phyloP scores from a whole-genome alignment of 495 filamentous ascomycete species.

The Annulohypoxylon stygium region DNA sequence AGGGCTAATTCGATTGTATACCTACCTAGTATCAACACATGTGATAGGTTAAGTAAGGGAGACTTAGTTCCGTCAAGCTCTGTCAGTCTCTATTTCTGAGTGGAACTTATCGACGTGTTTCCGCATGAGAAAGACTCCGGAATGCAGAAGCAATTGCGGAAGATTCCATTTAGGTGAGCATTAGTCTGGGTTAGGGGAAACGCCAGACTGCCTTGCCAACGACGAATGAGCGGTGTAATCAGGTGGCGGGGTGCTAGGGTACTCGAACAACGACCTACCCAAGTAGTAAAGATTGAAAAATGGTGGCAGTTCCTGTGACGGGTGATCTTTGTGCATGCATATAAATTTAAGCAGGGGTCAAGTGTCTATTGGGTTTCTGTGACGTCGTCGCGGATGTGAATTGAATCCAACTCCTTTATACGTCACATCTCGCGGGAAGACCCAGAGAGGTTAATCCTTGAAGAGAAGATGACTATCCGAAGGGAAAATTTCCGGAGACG shows the following conservation, averaged over 20 bases:
- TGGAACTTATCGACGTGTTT: not conserved
- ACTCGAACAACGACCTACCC: not conserved
- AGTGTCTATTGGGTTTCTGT: constrained; percentile 24
- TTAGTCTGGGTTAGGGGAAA: constrained; percentile 16
- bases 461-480: not conserved
- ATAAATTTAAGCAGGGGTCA: not conserved
- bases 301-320: constrained; percentile 17
- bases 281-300: not conserved
- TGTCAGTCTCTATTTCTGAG: not conserved
- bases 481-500: not conserved
- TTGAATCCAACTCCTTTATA: constrained; percentile 1
- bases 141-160: not conserved
- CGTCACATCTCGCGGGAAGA: not conserved
- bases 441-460: not conserved
- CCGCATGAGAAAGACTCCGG: not conserved
- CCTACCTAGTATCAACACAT: constrained; percentile 2
- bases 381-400: constrained; percentile 6
- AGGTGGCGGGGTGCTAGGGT: constrained; percentile 1
- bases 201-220: not conserved
- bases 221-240: constrained; percentile 13
- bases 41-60: constrained; percentile 11
- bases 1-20: not conserved
- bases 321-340: constrained; percentile 5
- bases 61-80: not conserved
- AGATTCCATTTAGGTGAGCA: constrained; percentile 11